Base-by-base conservation (phyloP, 2,329 filamentous ascomycete species). In the Furcasterigmium furcatum region DNA sequence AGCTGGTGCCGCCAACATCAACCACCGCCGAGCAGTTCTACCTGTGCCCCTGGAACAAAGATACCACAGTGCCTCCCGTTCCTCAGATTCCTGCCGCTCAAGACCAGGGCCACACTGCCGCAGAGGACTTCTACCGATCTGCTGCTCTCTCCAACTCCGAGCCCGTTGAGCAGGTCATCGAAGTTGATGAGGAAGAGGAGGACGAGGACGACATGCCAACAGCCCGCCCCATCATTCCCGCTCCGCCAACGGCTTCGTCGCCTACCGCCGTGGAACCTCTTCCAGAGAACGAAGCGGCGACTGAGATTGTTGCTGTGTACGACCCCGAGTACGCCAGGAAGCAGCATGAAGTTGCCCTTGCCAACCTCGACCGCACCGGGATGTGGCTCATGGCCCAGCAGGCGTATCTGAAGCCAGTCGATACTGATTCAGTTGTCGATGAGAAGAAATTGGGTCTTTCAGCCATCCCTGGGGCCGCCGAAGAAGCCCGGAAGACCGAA, bases 21-120 rank as follows among this genome's bases (percentile, higher is more conserved):
- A 89, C 90, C 24, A 91, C 87, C n/a, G 92, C 92, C 9, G 89
- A 96, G 62, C 82, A 87, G 51, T 97, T 96, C 59, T 97, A 97
- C 68, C 84, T 86, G 51, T 78, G 86, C 22, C 91, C 91, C 4
- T 96, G 91, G 85, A 77, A 74, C 52, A 67, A 67, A 19, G 62
- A 72, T 42, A 51, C 67, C n/a, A 58, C 62, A 8, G 58, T 61
- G 30, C 64, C 66, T 21, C 62, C 64, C 4, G 53, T 69, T 4
- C 64, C 66, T 9, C 61, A 63, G 4, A 52, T 69, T 30, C 55
- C 50, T 13, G 43, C 45, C 55, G 27, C 55, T 51, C 39, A 27
- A 6, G 22, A 42, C 14, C 58, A 58, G 54, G 52, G 61, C 52
- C 57, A 67, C 55, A 43, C 73, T 54, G 21, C 67, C 51, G 52